These are phyloP conservation scores for Santalum album DNA, from an alignment of 164 flowering plant genomes.

Conservation along the genomic window DNA sequence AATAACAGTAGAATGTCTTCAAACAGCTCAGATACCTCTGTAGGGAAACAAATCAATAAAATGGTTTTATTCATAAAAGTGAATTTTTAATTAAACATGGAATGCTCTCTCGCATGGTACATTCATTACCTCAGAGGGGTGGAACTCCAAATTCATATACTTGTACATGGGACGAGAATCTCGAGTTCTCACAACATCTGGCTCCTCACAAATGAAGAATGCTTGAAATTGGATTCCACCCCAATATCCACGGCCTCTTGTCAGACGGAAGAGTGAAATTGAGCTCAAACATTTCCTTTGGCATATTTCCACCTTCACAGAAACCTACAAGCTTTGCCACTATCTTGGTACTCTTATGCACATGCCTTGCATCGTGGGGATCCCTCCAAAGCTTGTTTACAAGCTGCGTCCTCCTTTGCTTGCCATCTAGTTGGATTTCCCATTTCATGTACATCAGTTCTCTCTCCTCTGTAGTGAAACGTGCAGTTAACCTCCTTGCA, in stretches of 20 bases:
- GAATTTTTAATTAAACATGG: background rate
- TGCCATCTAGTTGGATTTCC: slow-evolving; percentile 90
- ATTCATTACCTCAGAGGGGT: background rate
- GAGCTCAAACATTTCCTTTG: slow-evolving; percentile 97
- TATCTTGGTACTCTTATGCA: slow-evolving; percentile 80
- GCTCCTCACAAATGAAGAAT: slow-evolving; percentile 54
- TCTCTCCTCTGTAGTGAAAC: slow-evolving; percentile 66
- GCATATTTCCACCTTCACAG: slow-evolving; percentile 64
- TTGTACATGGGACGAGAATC: slow-evolving; percentile 12
- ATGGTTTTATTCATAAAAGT: background rate
- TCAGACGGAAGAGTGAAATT: slow-evolving; percentile 74
- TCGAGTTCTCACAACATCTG: slow-evolving; percentile 1
- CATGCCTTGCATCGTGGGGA: slow-evolving; percentile 61
- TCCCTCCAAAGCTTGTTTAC: slow-evolving; percentile 81
- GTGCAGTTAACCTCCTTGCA: slow-evolving; percentile 68
- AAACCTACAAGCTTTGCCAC: slow-evolving; percentile 93
- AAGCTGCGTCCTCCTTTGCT: slow-evolving; percentile 81
- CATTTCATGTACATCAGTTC: slow-evolving; percentile 67
- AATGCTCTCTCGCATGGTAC: too few relatives aligned
- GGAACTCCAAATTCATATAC: slow-evolving; percentile 14
- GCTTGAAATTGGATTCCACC: slow-evolving; percentile 84
- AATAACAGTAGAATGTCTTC: too few relatives aligned
- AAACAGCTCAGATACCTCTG: too few relatives aligned
- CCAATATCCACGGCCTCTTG: slow-evolving; percentile 73
- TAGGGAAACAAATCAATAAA: background rate